These are phyloP conservation scores for Penicillium fuscoglaucum DNA, from an alignment of 2,329 filamentous ascomycete species.

Conservation along the genomic window DNA sequence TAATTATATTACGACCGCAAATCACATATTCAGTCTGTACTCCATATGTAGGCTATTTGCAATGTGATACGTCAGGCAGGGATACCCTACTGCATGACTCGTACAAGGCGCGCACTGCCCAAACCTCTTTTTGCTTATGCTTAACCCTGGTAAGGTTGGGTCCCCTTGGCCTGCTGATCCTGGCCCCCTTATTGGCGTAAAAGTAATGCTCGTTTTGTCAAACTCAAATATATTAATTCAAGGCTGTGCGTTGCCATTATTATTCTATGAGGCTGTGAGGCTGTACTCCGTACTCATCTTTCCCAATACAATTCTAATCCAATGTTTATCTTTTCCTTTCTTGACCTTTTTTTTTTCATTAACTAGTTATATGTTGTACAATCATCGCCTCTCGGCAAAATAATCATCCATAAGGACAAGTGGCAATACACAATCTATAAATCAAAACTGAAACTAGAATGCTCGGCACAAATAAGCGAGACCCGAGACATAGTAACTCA, in stretches of 20 bases:
- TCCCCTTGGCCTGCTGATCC: conserved; percentile 28
- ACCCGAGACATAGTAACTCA: neutral
- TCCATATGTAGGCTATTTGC: neutral
- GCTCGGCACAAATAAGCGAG: conserved; percentile 5
- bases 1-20: neutral
- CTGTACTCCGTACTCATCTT: neutral
- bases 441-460: conserved; percentile 1
- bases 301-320: neutral
- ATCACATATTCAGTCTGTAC: conserved; percentile 1
- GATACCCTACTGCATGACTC: conserved; percentile 26
- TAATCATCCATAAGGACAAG: neutral
- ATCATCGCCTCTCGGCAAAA: neutral
- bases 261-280: neutral
- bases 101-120: conserved; percentile 30
- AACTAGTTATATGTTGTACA: neutral
- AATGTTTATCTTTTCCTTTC: neutral
- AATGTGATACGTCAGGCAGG: conserved; percentile 26
- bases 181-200: conserved; percentile 22
- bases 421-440: neutral
- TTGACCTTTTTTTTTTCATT: neutral
- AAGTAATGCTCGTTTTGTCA: conserved; percentile 8
- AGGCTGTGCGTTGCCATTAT: conserved; percentile 7
- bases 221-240: conserved; percentile 24
- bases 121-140: conserved; percentile 34
- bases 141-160: conserved; percentile 43